phyloP scores from a whole-genome alignment of 208 protist species.

The Novymonas esmeraldas region DNA sequence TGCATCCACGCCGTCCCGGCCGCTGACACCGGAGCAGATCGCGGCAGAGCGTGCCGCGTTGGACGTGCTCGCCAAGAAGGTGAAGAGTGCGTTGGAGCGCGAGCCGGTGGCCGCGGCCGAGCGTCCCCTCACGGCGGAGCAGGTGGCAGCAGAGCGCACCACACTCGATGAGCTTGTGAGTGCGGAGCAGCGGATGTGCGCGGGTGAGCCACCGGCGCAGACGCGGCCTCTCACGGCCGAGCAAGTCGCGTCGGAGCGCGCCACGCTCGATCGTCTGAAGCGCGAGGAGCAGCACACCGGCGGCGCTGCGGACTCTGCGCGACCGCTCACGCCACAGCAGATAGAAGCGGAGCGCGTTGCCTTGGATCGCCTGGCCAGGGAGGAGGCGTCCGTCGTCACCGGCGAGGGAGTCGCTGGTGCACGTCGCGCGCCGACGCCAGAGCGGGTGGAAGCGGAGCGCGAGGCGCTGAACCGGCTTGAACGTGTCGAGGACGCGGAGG shows the following conservation, averaged over 20 bases:
- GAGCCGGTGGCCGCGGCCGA: not conserved
- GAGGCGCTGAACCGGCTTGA: not conserved
- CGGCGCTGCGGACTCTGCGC: not conserved
- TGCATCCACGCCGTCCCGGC: not conserved
- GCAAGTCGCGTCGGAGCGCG: slow-evolving; percentile 8
- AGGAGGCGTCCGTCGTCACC: not conserved
- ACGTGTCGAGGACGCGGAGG: not conserved
- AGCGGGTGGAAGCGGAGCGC: not conserved
- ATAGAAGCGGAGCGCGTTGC: slow-evolving; percentile 1
- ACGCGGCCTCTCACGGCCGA: slow-evolving; percentile 12
- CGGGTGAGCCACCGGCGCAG: not conserved
- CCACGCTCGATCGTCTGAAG: slow-evolving; percentile 1
- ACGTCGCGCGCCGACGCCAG: not conserved
- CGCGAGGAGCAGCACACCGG: not conserved
- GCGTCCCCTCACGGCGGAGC: slow-evolving; percentile 2
- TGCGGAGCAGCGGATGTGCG: not conserved
- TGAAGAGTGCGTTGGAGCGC: not conserved
- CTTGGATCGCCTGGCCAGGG: slow-evolving; percentile 5
- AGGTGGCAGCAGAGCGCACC: not conserved
- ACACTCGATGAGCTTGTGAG: not conserved
- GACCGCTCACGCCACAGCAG: slow-evolving; percentile 17
- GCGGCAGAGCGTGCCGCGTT: not conserved
- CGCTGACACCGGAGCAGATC: slow-evolving; percentile 5
- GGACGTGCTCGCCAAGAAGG: not conserved
- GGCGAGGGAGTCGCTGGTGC: not conserved